phyloP scores from a whole-genome alignment of 805 yeast genomes.

The Hanseniaspora singularis region DNA sequence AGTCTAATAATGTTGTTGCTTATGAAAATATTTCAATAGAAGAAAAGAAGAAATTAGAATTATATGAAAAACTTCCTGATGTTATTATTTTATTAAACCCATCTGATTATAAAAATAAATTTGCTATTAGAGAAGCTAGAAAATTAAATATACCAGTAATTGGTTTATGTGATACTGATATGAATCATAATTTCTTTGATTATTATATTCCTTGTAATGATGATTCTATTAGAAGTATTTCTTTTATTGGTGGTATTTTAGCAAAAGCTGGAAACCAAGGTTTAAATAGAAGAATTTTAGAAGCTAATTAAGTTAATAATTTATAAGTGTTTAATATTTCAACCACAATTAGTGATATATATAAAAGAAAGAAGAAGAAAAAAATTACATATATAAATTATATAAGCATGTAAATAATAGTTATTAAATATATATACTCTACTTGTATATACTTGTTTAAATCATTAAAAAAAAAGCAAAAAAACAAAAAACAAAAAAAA shows the following conservation, averaged over 20 bases:
- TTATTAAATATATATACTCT: neutral
- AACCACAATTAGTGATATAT: too few relatives aligned
- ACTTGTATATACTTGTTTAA: too few relatives aligned
- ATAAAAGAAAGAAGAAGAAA: too few relatives aligned
- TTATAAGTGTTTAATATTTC: too few relatives aligned
- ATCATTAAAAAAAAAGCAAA: too few relatives aligned
- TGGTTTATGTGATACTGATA: constrained; percentile 87
- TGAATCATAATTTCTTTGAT: constrained; percentile 78
- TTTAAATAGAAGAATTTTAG: constrained; percentile 41
- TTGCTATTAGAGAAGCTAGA: constrained; percentile 69
- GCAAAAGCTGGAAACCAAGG: constrained; percentile 81
- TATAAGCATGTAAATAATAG: neutral
- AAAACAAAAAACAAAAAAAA: neutral
- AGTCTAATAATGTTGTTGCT: constrained; percentile 31
- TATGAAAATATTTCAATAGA: constrained; percentile 67
- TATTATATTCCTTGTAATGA: constrained; percentile 96
- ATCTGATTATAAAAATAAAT: constrained; percentile 53
- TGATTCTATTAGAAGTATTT: constrained; percentile 71
- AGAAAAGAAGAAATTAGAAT: constrained; percentile 54
- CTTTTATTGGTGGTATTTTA: constrained; percentile 69
- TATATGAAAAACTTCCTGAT: constrained; percentile 57
- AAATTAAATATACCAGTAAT: constrained; percentile 79
- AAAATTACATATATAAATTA: neutral
- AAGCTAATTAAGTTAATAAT: constrained; percentile 17
- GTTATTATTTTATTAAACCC: constrained; percentile 79